Percentiles rank a stretch among this genome's conserved stretches.
These are phyloP conservation scores for Coemansia pectinata DNA, from an alignment of 192 early-diverging fungal species.

Conservation along the genomic window DNA sequence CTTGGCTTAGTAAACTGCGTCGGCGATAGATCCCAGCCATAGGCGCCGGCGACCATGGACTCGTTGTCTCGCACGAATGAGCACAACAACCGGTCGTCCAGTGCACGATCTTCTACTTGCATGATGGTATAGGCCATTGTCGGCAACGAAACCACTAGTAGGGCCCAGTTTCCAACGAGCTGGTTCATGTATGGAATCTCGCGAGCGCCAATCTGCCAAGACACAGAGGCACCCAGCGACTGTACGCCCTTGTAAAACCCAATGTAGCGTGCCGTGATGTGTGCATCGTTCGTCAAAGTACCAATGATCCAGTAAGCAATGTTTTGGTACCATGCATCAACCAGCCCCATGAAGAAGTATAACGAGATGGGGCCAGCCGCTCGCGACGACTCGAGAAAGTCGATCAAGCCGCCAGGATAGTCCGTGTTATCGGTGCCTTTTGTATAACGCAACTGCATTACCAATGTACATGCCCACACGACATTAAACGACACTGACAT, in stretches of 20 bases:
- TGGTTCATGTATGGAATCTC: conserved; percentile 51
- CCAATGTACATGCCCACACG: conserved; percentile 62
- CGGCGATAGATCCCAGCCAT: conserved; percentile 11
- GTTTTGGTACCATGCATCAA: conserved; percentile 80
- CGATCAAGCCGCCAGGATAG: conserved; percentile 30
- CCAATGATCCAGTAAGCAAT: conserved; percentile 84
- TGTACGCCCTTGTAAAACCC: conserved; percentile 88
- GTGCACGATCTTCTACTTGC: conserved; percentile 35
- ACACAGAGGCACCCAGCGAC: conserved; percentile 67
- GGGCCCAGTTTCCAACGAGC: conserved; percentile 47
- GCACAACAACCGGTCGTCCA: conserved; percentile 37
- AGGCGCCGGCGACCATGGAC: conserved; percentile 6
- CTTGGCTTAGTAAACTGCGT: conserved; percentile 3
- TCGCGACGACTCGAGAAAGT: conserved; percentile 39
- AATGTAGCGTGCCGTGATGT: conserved; percentile 66
- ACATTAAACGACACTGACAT: conserved; percentile 46
- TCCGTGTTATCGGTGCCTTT: conserved; percentile 25
- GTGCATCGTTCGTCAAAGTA: conserved; percentile 76
- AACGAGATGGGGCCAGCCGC: conserved; percentile 63
- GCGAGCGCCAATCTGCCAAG: conserved; percentile 66
- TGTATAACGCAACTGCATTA: conserved; percentile 60
- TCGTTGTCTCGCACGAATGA: conserved; percentile 15
- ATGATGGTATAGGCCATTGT: conserved; percentile 38
- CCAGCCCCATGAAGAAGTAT: conserved; percentile 75
- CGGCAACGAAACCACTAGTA: conserved; percentile 36